phyloP scores from a whole-genome alignment of 1,284 basidiomycete genomes.

The Austroboletus niveus region DNA sequence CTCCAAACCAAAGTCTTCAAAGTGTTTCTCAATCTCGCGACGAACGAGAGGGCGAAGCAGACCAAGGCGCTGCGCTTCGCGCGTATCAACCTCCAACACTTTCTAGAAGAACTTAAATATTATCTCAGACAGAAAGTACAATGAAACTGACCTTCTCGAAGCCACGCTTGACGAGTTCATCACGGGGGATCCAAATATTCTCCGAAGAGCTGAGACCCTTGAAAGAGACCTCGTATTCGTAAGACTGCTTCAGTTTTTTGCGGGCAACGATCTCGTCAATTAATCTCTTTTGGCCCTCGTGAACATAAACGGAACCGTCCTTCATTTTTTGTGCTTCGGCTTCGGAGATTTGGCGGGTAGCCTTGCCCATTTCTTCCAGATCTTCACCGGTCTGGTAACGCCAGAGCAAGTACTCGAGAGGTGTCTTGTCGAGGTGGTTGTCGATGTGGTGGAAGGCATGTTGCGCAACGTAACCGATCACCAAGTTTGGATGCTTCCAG shows the following conservation, averaged over 20 bases:
- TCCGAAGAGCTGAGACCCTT: conserved; percentile 90
- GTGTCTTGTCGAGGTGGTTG: conserved; percentile 96
- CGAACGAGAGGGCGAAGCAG: conserved; percentile 94
- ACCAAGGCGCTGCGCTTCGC: conserved; percentile 96
- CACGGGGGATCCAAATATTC: conserved; percentile 96
- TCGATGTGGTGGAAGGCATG: conserved; percentile 99
- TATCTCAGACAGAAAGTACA: neutral
- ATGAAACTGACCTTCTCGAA: conserved; percentile 78
- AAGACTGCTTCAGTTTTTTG: conserved; percentile 99
- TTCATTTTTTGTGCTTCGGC: conserved; percentile 97
- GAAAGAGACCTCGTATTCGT: conserved; percentile 97
- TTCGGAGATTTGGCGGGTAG: conserved; percentile 81
- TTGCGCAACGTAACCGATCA: conserved; percentile 98
- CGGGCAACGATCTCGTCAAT: conserved; percentile 91
- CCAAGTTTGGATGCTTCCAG: conserved; percentile 99
- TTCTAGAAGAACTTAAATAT: conserved; percentile 48
- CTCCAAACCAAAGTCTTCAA: conserved; percentile 95
- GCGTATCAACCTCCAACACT: conserved; percentile 95
- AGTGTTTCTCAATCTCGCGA: conserved; percentile 98
- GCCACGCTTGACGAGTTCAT: conserved; percentile 95
- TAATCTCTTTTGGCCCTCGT: conserved; percentile 92
- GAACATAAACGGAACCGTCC: conserved; percentile 82
- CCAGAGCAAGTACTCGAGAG: conserved; percentile 98
- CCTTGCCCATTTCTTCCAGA: conserved; percentile 94
- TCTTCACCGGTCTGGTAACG: conserved; percentile 99